Conservation (phyloP, 805 yeast genomes). For the Candida sonorensis region DNA sequence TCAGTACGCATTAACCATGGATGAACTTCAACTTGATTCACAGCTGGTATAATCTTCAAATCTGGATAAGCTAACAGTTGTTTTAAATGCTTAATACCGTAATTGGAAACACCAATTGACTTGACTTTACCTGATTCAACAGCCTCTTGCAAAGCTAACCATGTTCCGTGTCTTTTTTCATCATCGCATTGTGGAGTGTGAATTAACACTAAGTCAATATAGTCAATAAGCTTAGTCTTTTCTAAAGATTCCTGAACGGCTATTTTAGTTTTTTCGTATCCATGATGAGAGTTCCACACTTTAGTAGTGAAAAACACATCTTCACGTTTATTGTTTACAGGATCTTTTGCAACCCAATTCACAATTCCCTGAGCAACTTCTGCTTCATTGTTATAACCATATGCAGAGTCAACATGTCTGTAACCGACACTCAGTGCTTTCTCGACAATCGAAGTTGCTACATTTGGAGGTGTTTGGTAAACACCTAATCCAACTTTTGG, state of each 20-base stretch:
- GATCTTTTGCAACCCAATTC: slow-evolving; percentile 29
- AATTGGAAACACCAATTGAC: slow-evolving; percentile 60
- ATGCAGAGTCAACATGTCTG: slow-evolving; percentile 72
- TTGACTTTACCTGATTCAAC: slow-evolving; percentile 43
- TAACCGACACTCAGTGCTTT: slow-evolving; percentile 60
- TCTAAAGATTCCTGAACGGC: slow-evolving; percentile 38
- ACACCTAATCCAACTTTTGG: slow-evolving; percentile 57
- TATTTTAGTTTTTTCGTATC: slow-evolving; percentile 32
- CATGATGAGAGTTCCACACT: slow-evolving; percentile 24
- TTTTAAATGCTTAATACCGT: slow-evolving; percentile 49
- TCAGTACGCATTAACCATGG: slow-evolving; percentile 43
- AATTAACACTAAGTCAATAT: slow-evolving; percentile 47
- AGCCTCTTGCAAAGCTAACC: slow-evolving; percentile 50
- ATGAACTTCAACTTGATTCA: slow-evolving; percentile 45
- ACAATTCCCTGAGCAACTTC: slow-evolving; percentile 56
- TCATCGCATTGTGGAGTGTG: slow-evolving; percentile 46
- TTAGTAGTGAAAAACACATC: slow-evolving; percentile 38
- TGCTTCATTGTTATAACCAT: slow-evolving; percentile 52
- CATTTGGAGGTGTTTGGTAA: slow-evolving; percentile 34
- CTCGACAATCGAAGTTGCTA: slow-evolving; percentile 40
- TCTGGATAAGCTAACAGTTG: slow-evolving; percentile 44
- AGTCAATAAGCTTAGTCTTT: slow-evolving; percentile 36
- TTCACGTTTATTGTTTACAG: slow-evolving; percentile 23
- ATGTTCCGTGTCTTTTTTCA: slow-evolving; percentile 40
- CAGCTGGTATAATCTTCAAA: slow-evolving; percentile 36